A percentile compares a stretch with the other conserved stretches of the same genome.
Conservation (phyloP, 352 stramenopile species). For the Pythium catenulatum region DNA sequence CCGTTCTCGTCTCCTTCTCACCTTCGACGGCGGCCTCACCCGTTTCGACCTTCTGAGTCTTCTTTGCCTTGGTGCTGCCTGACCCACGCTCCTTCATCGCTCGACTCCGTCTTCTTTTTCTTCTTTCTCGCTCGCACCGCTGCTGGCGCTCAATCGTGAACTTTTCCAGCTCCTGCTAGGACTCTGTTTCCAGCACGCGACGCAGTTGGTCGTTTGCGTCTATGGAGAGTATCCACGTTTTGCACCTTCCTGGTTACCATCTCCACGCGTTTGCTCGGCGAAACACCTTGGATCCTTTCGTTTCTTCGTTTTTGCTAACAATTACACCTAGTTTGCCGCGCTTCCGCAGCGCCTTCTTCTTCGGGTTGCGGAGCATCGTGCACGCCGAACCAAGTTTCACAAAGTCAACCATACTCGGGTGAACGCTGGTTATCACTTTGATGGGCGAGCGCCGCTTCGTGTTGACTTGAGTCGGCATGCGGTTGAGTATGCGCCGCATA, state of each 20-base stretch:
- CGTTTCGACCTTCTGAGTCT: too few relatives aligned
- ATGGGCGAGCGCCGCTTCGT: too few relatives aligned
- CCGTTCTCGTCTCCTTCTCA: too few relatives aligned
- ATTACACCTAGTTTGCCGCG: not conserved
- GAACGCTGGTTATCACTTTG: not conserved
- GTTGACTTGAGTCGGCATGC: not conserved
- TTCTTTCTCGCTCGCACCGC: too few relatives aligned
- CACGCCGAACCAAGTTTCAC: not conserved
- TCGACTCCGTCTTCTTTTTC: too few relatives aligned
- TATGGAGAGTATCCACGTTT: not conserved
- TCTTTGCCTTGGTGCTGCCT: too few relatives aligned
- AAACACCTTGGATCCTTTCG: not conserved
- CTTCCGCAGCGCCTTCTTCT: not conserved
- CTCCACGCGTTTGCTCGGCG: not conserved
- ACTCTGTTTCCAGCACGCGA: not conserved
- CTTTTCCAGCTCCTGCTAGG: not conserved
- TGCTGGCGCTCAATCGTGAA: too few relatives aligned
- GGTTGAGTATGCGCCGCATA: not conserved
- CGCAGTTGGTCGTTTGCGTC: not conserved
- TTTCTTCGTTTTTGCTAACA: not conserved
- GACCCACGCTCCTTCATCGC: too few relatives aligned
- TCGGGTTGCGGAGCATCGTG: not conserved
- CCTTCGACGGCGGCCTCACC: too few relatives aligned
- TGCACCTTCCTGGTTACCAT: not conserved
- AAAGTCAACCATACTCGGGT: not conserved